phyloP scores from a whole-genome alignment of 2,329 filamentous ascomycete genomes.

The Pestalotiopsis sp. region DNA sequence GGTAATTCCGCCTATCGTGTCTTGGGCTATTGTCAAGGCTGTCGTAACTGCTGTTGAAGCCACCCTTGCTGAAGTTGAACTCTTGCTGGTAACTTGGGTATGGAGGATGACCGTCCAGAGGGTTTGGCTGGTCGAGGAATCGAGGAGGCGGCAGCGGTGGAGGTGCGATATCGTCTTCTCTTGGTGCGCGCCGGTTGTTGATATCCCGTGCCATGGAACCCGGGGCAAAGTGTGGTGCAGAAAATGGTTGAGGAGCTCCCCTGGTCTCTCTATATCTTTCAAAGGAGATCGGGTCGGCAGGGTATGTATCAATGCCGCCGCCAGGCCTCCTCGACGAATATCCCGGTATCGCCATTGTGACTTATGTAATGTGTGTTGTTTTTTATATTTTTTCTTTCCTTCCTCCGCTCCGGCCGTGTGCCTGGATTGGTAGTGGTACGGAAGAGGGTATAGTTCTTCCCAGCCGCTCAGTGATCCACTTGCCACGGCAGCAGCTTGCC shows the following conservation, averaged over 20 bases:
- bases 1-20: conserved; percentile 22
- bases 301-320: conserved; percentile 34
- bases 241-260: conserved; percentile 20
- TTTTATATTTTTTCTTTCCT: not conserved
- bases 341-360: conserved; percentile 33
- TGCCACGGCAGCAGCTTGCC: conserved; percentile 1
- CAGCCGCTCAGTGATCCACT: conserved; percentile 2
- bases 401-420: not conserved
- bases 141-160: conserved; percentile 40
- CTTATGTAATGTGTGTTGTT: conserved; percentile 4
- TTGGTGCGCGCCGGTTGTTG: conserved; percentile 31
- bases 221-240: conserved; percentile 31
- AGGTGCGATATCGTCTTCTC: conserved; percentile 35
- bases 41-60: conserved; percentile 24
- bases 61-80: not conserved
- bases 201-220: conserved; percentile 41
- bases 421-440: not conserved
- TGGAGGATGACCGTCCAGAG: conserved; percentile 17
- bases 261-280: conserved; percentile 26
- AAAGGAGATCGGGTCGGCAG: conserved; percentile 27
- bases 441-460: not conserved
- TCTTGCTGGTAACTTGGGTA: not conserved
- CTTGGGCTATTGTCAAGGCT: conserved; percentile 28
- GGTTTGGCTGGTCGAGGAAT: conserved; percentile 26
- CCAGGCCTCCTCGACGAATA: conserved; percentile 33